A percentile compares a stretch with the other conserved stretches of the same genome.
Evolutionary conservation across 306 rosid species (phyloP).

Genomic region (Glycine latifolia): DNA sequence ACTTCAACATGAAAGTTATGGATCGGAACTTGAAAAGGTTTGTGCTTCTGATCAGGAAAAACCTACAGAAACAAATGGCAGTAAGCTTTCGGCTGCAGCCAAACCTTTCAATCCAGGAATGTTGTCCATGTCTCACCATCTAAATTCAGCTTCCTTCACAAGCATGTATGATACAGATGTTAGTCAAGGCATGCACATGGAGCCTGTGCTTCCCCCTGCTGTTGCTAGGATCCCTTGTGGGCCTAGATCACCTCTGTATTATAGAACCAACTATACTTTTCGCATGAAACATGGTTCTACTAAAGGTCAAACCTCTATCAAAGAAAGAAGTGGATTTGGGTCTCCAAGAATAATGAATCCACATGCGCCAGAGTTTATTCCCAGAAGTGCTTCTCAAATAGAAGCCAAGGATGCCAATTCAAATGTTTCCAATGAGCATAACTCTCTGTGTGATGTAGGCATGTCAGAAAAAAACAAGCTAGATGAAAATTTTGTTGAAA

Average conservation of each 20-base stretch:
- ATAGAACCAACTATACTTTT: conserved; percentile 73
- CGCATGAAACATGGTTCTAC: conserved; percentile 70
- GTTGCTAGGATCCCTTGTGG: conserved; percentile 90
- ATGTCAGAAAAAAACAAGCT: conserved; percentile 45
- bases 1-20: conserved; percentile 51
- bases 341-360: conserved; percentile 89
- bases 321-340: conserved; percentile 64
- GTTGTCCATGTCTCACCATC: conserved; percentile 50
- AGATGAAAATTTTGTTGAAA: conserved; percentile 35
- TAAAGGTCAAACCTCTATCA: conserved; percentile 51
- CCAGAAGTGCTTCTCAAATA: conserved; percentile 64
- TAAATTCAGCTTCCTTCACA: conserved; percentile 61
- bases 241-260: conserved; percentile 83
- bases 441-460: too few relatives aligned
- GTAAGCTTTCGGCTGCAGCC: conserved; percentile 95
- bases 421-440: conserved; percentile 35
- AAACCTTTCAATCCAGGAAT: conserved; percentile 89
- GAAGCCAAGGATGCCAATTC: conserved; percentile 52
- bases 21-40: conserved; percentile 59
- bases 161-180: conserved; percentile 68
- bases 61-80: conserved; percentile 69
- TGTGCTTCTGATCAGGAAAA: conserved; percentile 56
- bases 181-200: conserved; percentile 72
- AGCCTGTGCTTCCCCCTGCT: conserved; percentile 72
- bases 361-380: conserved; percentile 93